Evolutionary conservation across 345 rosid genomes (phyloP), one percentile per base, ranked within the genome.

Genomic region (Triadica sebifera): DNA sequence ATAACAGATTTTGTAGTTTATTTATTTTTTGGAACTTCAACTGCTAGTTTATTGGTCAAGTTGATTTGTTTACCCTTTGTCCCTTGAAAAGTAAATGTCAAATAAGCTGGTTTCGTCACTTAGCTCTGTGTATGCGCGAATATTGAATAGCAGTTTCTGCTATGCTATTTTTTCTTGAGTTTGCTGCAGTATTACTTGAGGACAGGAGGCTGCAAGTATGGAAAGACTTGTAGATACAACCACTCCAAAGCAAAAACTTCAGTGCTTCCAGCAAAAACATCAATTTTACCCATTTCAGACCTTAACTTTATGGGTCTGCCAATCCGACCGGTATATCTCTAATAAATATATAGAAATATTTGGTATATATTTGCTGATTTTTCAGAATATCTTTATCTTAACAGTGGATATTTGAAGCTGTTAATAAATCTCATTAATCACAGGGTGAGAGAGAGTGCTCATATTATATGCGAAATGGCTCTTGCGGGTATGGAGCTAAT

Each of bases 141-240:
- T 24, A 56, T 20, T 74, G 73, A 51, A 75, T 84, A 65, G 62
- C 63, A 65, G 10, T 60, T 50, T 71, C 59, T 78, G 72, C 12
- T 79, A 8, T 72, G 34, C 55, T 65, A 52, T 74, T 60, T 41
- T 67, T 39, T 82, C 73, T 61, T 63, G 80, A 71, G 81, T 43
- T 65, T 69, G 45, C 72, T 79, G 80, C 90, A 95, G 99, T 95
- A 87, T 82, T 95, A 88, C 88, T 81, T 93, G 75, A 90, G 88
- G 81, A 90, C 92, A 67, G 98, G 97, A 41, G 99, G 99, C 39
- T 95, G 99, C 74, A 95, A 91, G 85, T 95, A 79, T 81, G 98
- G 98, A 67, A 86, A 85, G 70, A 84, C 88, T 72, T 95, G 99
- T 83, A 88, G 89, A 83, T 95, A 78, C 89, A 89, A 78, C 78